Evolutionary conservation across 345 rosid species (phyloP).

Genomic region (Moricandia arvensis): DNA sequence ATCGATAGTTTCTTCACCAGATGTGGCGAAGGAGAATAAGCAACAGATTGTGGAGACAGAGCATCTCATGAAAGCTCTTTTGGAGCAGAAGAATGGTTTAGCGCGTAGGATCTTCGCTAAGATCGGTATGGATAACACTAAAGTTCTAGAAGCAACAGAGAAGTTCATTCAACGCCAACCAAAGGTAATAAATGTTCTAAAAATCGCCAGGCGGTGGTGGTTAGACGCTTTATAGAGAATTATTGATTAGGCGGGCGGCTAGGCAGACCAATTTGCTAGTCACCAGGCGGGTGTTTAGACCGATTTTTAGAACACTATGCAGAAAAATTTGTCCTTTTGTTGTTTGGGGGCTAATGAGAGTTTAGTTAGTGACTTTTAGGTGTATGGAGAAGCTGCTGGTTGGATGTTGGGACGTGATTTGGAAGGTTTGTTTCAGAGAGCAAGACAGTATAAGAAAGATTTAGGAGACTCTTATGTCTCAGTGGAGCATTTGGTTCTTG

Average conservation of each 20-base stretch:
- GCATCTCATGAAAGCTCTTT: constrained; percentile 86
- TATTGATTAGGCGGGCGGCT: too few relatives aligned
- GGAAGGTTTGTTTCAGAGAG: constrained; percentile 78
- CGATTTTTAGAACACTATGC: too few relatives aligned
- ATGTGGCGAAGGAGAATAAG: constrained; percentile 91
- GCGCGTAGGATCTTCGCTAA: constrained; percentile 89
- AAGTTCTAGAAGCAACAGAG: constrained; percentile 87
- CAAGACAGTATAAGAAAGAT: constrained; percentile 85
- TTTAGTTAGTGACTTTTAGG: constrained; percentile 40
- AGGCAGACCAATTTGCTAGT: too few relatives aligned
- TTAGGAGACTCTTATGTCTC: constrained; percentile 89
- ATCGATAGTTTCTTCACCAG: constrained; percentile 89
- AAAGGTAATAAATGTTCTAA: constrained; percentile 48
- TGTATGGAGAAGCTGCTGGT: constrained; percentile 83
- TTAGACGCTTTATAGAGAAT: too few relatives aligned
- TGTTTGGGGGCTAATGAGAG: neutral
- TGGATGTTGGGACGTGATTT: constrained; percentile 95
- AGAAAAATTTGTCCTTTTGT: neutral
- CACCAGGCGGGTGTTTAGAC: too few relatives aligned
- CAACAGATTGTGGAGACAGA: constrained; percentile 99
- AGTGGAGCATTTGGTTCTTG: constrained; percentile 97
- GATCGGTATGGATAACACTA: constrained; percentile 81
- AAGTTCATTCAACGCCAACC: constrained; percentile 91
- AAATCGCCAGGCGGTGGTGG: too few relatives aligned
- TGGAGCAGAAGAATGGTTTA: constrained; percentile 99